Evolutionary conservation across 2,329 filamentous ascomycete species (phyloP), one percentile per base, ranked within the genome.

Genomic region (Claviceps lovelessii): DNA sequence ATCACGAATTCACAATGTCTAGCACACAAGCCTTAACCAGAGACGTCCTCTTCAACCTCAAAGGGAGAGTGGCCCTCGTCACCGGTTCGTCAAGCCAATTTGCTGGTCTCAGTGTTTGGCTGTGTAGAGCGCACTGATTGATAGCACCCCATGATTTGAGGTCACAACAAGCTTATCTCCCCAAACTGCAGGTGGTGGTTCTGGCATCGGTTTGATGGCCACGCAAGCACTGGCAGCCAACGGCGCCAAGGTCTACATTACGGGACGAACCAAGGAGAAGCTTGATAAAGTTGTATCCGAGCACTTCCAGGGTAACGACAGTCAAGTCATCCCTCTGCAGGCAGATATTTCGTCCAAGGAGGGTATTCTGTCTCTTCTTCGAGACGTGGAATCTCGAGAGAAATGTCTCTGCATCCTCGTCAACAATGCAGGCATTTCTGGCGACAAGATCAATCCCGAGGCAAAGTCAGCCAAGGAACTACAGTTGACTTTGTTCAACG

Each of bases 181-280:
- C 28, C 0, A 4, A 29, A 52, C 15, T 17, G 0, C 9, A 73
- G 72, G 74, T 29, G 75, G 78, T 46, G 78, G 78, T 37, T 78
- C 83, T 55, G 83, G 82, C 31, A 84, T 86, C 53, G 83, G 83
- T 5, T 75, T 83, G 54, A 86, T 86, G 83, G 81, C 82, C 47
- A 78, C 80, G 2, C 79, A 85, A 60, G 78, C 83, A 7, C 81
- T 85, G 54, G 79, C 85, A 0, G 70, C 73, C 56, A 87, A 86
- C 66, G 83, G 84, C 57, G 79, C 78, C 56, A 84, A 78, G 58
- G 84, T 88, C 6, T 88, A 86, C 72, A 83, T 88, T 58, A 81
- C 80, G 29, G 83, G 85, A 37, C 80, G 79, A 17, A 81, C 79
- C 47, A 71, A 73, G 31, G 82, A 81, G 61, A 84, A 84, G 62